Evolutionary conservation across 2,329 filamentous ascomycete species (phyloP), one percentile per base, ranked within the genome.

Genomic region (Seiridium unicorne): DNA sequence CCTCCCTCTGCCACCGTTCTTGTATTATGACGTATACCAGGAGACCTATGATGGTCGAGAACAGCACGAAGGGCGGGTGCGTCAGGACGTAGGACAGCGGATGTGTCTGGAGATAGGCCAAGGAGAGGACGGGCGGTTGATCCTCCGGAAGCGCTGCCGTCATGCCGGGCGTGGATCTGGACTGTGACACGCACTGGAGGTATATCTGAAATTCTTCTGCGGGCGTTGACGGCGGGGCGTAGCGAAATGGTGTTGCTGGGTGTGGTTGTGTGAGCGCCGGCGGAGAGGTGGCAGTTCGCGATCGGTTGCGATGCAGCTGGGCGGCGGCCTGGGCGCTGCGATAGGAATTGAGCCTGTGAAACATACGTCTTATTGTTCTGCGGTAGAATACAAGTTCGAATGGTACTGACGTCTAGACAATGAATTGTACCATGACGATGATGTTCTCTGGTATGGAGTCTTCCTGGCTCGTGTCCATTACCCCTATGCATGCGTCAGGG

Each of bases 51-150:
- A 55, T 35, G 8, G 38, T 44, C 2, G 40, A 18, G 36, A 42
- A 42, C 5, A 55, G 51, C 51, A 55, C 51, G 18, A 55, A 44
- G 1, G 51, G 51, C 40, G 51, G 51, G 51, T 55, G 51, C 9
- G 51, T 6, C 1, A 55, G 38, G n/a, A 32, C 51, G 26, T 55
- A 44, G 31, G 35, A 26, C 4, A 55, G 38, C 4, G 38, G 38
- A 31, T 55, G 51, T 3, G 51, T 35, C 5, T 18, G 9, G 1
- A 44, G 11, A 7, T 53, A 53, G 35, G 9, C 49, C 0, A 53
- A n/a, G 10, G n/a, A 26, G 47, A 49, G 47, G 8, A 49, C 47
- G 3, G 49, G 32, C 13, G 49, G 34, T 4, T 11, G 32, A 11
- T 2, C 32, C 5, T 36, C 32, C 1, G 49, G 49, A 3, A 18